Conservation (phyloP, 352 stramenopile species). For the Phytophthora foliorum region DNA sequence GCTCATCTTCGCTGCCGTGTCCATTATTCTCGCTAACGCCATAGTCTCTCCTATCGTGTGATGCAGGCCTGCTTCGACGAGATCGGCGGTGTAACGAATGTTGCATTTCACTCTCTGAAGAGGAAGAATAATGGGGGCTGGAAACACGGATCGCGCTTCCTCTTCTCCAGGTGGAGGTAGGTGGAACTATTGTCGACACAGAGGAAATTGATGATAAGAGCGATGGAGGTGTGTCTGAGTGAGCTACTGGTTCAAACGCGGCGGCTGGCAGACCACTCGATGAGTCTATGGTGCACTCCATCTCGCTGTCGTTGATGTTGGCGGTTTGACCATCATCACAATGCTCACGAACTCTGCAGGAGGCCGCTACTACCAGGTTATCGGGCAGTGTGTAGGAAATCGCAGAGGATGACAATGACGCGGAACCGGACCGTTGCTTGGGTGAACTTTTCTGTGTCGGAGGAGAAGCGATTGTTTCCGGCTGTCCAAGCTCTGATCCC, state of each 20-base stretch:
- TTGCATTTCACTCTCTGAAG: conserved; percentile 26
- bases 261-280: conserved; percentile 17
- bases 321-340: conserved; percentile 16
- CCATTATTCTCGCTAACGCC: conserved; percentile 19
- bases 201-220: conserved; percentile 36
- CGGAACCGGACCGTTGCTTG: conserved; percentile 6
- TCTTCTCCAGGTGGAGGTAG: conserved; percentile 10
- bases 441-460: neutral
- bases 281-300: conserved; percentile 35
- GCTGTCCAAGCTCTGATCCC: conserved; percentile 23
- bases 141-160: conserved; percentile 1
- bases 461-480: conserved; percentile 9
- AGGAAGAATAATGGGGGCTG: conserved; percentile 31
- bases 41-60: conserved; percentile 1
- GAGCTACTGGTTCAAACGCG: conserved; percentile 9
- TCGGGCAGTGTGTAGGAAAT: conserved; percentile 19
- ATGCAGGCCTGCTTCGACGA: conserved; percentile 7
- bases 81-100: conserved; percentile 15
- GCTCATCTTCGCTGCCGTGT: conserved; percentile 26
- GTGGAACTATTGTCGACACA: conserved; percentile 16
- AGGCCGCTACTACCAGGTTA: conserved; percentile 15
- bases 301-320: conserved; percentile 18
- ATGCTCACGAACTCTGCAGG: conserved; percentile 14
- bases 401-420: conserved; percentile 24
- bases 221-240: conserved; percentile 3